These are phyloP conservation scores for Cyberlindnera maclurae DNA, from an alignment of 805 yeast genomes.

Conservation along the genomic window DNA sequence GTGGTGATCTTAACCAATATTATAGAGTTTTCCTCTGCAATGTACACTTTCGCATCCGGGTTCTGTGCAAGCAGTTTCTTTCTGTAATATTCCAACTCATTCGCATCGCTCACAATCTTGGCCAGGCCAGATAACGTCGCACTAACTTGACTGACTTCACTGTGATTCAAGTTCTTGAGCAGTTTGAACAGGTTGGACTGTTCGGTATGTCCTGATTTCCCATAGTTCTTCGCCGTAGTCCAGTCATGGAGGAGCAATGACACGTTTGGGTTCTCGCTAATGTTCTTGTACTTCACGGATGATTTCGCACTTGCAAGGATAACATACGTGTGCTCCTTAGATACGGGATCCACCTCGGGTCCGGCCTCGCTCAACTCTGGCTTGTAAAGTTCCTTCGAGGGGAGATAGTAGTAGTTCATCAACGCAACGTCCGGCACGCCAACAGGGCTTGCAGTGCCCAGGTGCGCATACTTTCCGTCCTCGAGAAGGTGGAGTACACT, in stretches of 20 bases:
- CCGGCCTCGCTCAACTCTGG: constrained; percentile 12
- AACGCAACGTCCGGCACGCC: constrained; percentile 80
- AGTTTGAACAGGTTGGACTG: constrained; percentile 45
- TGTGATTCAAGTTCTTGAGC: constrained; percentile 69
- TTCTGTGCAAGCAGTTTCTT: constrained; percentile 52
- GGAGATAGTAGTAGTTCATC: constrained; percentile 80
- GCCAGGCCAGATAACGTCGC: constrained; percentile 78
- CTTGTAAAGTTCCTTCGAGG: constrained; percentile 29
- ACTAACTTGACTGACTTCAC: constrained; percentile 71
- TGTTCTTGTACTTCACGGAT: constrained; percentile 71
- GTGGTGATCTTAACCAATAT: constrained; percentile 56
- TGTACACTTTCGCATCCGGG: constrained; percentile 65
- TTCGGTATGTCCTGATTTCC: constrained; percentile 25
- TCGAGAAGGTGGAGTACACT: constrained; percentile 40
- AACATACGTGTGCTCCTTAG: constrained; percentile 40
- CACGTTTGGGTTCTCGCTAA: constrained; percentile 65
- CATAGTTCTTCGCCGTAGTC: constrained; percentile 52
- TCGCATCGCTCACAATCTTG: constrained; percentile 39
- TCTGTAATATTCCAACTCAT: constrained; percentile 54
- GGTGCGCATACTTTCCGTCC: constrained; percentile 66
- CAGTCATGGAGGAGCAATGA: constrained; percentile 87
- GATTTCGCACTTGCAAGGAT: constrained; percentile 65
- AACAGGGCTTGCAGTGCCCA: constrained; percentile 61
- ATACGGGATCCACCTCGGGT: constrained; percentile 22
- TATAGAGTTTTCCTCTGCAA: constrained; percentile 59